Evolutionary conservation across 164 flowering plant species (phyloP), one percentile per base, ranked within the genome.

Genomic region (Umbellularia californica): DNA sequence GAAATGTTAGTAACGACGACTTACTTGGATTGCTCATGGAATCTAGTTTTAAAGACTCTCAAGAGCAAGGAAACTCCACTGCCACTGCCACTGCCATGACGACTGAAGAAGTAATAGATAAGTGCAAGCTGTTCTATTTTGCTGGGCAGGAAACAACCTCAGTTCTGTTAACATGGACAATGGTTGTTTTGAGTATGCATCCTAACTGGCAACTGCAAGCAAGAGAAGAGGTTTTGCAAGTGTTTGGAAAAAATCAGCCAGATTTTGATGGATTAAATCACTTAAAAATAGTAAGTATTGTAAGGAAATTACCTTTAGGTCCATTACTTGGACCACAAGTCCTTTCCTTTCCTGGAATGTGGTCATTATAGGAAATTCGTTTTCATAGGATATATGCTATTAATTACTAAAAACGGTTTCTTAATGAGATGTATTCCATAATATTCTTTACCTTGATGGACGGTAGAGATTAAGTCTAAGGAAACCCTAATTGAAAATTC

Each of bases 71-170:
- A n/a, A 58, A 33, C 13, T 30, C 65, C 50, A 71, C n/a, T 15
- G 25, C 24, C 20, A 11, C 28, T 50, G 27, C 47, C 30, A 30
- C 28, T 51, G 27, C 47, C 30, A 30, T 62, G 74, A 72, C 33
- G 7, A 58, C 20, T 30, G 68, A 72, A 15, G 74, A 72, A 0
- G 67, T 72, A 23, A 30, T 72, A 58, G 74, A 33, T 23, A 58
- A 72, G 67, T 85, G 88, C 77, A 87, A 84, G 76, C 55, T 75
- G 17, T 87, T 88, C 73, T 83, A 83, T 80, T 72, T 85, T 41
- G 87, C 87, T 5, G 86, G 87, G 19, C 83, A 83, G 73, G 89
- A 87, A 62, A 87, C 88, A 47, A 85, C 88, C 13, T 70, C 88
- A 12, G 73, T 60, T 28, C 75, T 58, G 84, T 50, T 87, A 17